phyloP scores from a whole-genome alignment of 129 eudicot species.

The Lactuca sativa region DNA sequence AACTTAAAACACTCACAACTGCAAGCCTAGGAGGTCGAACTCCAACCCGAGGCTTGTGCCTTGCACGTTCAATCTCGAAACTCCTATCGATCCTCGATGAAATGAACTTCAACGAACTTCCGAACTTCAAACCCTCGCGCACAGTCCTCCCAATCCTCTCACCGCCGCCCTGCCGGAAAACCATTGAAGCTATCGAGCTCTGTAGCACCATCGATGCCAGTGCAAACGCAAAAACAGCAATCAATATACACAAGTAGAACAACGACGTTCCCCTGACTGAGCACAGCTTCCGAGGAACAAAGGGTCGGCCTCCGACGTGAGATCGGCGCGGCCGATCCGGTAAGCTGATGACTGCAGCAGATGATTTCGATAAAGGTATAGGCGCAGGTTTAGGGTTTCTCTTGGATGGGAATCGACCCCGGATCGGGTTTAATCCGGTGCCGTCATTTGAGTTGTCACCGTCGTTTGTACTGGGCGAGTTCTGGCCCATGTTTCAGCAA shows the following conservation, averaged over 20 bases:
- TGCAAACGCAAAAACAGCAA: conserved; percentile 62
- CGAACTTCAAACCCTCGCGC: conserved; percentile 56
- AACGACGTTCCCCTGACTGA: conserved; percentile 54
- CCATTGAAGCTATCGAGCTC: conserved; percentile 70
- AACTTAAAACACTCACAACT: conserved; percentile 51
- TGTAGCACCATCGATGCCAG: conserved; percentile 82
- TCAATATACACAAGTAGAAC: conserved; percentile 47
- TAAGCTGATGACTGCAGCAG: conserved; percentile 34
- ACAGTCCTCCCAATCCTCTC: conserved; percentile 47
- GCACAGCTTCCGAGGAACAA: conserved; percentile 40
- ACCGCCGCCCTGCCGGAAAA: conserved; percentile 50
- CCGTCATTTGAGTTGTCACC: conserved; percentile 36
- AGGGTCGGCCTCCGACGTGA: conserved; percentile 43
- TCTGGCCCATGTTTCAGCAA: conserved; percentile 32
- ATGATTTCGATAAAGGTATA: conserved; percentile 11
- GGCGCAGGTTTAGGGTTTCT: conserved; percentile 49
- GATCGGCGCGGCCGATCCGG: conserved; percentile 55
- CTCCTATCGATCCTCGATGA: conserved; percentile 20
- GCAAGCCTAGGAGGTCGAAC: conserved; percentile 79
- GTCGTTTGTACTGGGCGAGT: conserved; percentile 37
- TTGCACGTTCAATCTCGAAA: conserved; percentile 26
- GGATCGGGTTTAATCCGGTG: conserved; percentile 47
- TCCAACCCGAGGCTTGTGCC: conserved; percentile 49
- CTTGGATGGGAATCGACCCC: conserved; percentile 72
- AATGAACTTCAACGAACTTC: conserved; percentile 69